Conservation (phyloP, 768 basidiomycete genomes). For the Hericium coralloides region DNA sequence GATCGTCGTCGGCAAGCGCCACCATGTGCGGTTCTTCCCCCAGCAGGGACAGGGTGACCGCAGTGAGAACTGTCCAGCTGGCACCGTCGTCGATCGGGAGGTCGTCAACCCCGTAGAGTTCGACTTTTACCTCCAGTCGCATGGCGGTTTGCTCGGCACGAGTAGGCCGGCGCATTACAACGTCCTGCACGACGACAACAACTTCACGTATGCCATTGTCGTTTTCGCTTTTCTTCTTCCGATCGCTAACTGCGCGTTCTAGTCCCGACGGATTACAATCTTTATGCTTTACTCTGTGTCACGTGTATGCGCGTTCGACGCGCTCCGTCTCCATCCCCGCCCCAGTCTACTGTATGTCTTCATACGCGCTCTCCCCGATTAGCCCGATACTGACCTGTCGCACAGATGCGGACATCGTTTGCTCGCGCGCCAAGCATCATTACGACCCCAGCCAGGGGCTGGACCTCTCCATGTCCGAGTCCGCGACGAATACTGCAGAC, state of each 20-base stretch:
- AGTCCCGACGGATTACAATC: conserved; percentile 64
- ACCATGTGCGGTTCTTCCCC: conserved; percentile 61
- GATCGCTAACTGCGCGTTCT: conserved; percentile 5
- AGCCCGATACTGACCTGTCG: neutral
- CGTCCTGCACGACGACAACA: conserved; percentile 44
- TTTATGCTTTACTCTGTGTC: conserved; percentile 66
- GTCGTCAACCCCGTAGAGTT: conserved; percentile 65
- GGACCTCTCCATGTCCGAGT: conserved; percentile 53
- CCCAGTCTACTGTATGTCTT: conserved; percentile 64
- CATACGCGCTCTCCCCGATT: neutral
- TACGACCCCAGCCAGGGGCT: conserved; percentile 55
- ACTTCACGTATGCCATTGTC: conserved; percentile 40
- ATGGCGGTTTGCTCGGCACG: conserved; percentile 71
- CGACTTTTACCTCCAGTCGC: conserved; percentile 74
- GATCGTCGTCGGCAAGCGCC: conserved; percentile 73
- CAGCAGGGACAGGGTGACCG: conserved; percentile 40
- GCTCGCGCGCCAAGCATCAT: conserved; percentile 73
- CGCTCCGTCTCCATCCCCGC: conserved; percentile 79
- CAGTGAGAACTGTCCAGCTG: conserved; percentile 68
- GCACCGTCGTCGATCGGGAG: conserved; percentile 67
- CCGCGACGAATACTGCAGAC: conserved; percentile 28
- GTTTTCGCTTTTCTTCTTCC: neutral
- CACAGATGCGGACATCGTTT: conserved; percentile 68
- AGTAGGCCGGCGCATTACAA: conserved; percentile 59
- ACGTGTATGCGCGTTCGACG: conserved; percentile 74